Evolutionary conservation across 1,284 basidiomycete genomes (phyloP).

Genomic region (Athelia sp.): DNA sequence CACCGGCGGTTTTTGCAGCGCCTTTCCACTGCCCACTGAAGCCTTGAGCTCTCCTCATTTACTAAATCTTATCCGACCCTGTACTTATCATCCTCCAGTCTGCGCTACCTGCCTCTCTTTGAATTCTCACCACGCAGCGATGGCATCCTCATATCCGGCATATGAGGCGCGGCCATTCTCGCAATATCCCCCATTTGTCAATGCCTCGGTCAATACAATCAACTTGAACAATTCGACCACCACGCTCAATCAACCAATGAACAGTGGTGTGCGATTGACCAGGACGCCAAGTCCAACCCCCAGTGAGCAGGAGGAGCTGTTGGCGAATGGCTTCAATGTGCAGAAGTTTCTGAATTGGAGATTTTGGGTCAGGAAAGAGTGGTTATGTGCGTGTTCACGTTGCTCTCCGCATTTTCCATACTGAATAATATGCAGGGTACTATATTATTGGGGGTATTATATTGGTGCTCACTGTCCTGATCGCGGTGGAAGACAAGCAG

Average conservation of each 20-base stretch:
- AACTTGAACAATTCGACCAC: not conserved
- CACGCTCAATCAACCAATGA: not conserved
- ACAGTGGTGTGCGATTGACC: not conserved
- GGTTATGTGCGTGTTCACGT: slow-evolving; percentile 36
- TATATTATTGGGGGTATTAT: slow-evolving; percentile 25
- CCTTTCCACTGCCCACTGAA: too few species aligned
- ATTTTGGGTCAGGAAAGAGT: slow-evolving; percentile 46
- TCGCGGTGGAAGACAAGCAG: slow-evolving; percentile 51
- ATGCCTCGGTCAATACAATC: too few species aligned
- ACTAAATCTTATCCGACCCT: too few species aligned
- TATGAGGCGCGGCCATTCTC: not conserved
- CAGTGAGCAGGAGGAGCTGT: slow-evolving; percentile 29
- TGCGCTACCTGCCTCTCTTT: too few species aligned
- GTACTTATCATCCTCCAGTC: too few species aligned
- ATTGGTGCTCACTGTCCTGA: slow-evolving; percentile 39
- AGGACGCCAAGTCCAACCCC: slow-evolving; percentile 36
- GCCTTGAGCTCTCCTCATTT: too few species aligned
- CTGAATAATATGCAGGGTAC: slow-evolving; percentile 22
- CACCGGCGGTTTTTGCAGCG: too few species aligned
- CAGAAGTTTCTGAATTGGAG: slow-evolving; percentile 34
- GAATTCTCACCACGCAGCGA: not conserved
- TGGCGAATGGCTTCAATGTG: slow-evolving; percentile 36
- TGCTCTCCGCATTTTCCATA: not conserved
- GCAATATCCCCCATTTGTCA: not conserved
- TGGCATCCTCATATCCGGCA: not conserved